Evolutionary conservation across 257 asterid species (phyloP), one percentile per base, ranked within the genome.

Genomic region (Vinca minor): DNA sequence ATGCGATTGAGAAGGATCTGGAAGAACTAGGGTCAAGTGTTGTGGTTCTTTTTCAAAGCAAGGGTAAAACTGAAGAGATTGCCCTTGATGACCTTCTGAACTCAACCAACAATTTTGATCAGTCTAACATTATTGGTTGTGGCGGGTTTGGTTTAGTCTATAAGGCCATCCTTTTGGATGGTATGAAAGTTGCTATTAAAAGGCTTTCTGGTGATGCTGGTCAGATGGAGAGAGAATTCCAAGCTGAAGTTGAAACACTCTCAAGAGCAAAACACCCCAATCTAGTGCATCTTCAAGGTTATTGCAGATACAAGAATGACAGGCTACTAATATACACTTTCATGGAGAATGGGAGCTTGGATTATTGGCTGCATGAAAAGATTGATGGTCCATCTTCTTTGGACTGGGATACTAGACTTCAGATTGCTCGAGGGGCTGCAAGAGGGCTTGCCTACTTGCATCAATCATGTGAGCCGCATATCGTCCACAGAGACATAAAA

Each of bases 321-420:
- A 65, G 88, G 79, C 86, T 88, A 50, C 79, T 88, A 44, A 79
- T 88, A 45, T 88, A 88, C 82, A 73, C 87, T 1, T 88, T 77
- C 76, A 86, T 88, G 97, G 97, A 89, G 82, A 89, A 89, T 52
- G 90, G 95, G 0, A 89, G 97, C 71, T 87, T 89, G 58, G 96
- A 86, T 69, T 84, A 82, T 71, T 88, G 96, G 96, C 36, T 88
- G 49, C 91, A 87, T 26, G 95, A 88, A 69, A 86, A 80, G 74
- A 42, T 49, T 0, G 93, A 86, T 8, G 95, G 88, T 23, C 85
- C 87, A 5, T 53, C 88, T 42, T 78, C 72, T 0, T 68, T 89
- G 65, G 86, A 83, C 64, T 89, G 97, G 97, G 78, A 76, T 38
- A 71, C 57, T 17, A 75, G 97, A 79, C 85, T 83, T 55, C 66